Conservation (phyloP, 2,329 filamentous ascomycete genomes). For the Epichloe festucae region DNA sequence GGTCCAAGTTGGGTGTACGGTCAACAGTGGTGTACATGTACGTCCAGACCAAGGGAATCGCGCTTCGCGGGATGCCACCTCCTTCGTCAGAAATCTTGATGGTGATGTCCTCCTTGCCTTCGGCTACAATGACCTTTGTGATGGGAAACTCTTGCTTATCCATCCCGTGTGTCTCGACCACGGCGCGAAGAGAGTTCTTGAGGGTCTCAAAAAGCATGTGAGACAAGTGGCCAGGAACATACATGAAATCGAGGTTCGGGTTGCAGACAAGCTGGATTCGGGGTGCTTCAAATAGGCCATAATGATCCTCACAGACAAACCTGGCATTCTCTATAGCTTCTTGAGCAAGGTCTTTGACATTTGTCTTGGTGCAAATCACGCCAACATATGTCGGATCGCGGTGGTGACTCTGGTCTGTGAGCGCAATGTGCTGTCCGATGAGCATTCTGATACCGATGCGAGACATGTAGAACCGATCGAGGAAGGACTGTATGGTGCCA, state of each 20-base stretch:
- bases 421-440: slow-evolving; percentile 93
- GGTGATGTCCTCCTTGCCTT: slow-evolving; percentile 96
- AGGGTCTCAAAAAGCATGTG: slow-evolving; percentile 99
- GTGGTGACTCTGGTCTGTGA: slow-evolving; percentile 84
- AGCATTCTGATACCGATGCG: slow-evolving; percentile 98
- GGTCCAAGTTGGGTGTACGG: slow-evolving; percentile 84
- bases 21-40: slow-evolving; percentile 99
- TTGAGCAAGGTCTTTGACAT: slow-evolving; percentile 84
- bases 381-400: slow-evolving; percentile 90
- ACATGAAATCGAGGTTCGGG: slow-evolving; percentile 95
- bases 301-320: slow-evolving; percentile 99
- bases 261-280: slow-evolving; percentile 95
- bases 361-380: slow-evolving; percentile 98
- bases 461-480: slow-evolving; percentile 99
- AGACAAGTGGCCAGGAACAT: slow-evolving; percentile 94
- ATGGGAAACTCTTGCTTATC: slow-evolving; percentile 91
- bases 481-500: slow-evolving; percentile 90
- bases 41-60: slow-evolving; percentile 97
- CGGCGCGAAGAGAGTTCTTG: slow-evolving; percentile 94
- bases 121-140: slow-evolving; percentile 93
- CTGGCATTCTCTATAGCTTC: slow-evolving; percentile 97
- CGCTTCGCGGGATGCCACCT: slow-evolving; percentile 82
- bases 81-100: slow-evolving; percentile 98
- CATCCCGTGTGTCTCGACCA: slow-evolving; percentile 88
- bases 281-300: slow-evolving; percentile 90